These are phyloP conservation scores for Eragrostis nindensis DNA, from an alignment of 176 grass and related monocot genomes.

Conservation along the genomic window DNA sequence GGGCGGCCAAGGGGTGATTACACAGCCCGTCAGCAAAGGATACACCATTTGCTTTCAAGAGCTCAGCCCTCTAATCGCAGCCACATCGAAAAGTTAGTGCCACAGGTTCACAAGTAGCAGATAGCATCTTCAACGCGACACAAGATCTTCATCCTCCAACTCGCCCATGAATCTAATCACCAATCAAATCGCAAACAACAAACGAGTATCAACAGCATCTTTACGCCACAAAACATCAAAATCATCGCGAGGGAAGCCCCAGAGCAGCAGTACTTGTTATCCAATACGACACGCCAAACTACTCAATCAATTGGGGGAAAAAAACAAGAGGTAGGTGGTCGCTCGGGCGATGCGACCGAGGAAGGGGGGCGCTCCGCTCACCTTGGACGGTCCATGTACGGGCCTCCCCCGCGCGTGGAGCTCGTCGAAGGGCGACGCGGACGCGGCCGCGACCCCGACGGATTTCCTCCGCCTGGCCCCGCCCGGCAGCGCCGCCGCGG, in stretches of 20 bases:
- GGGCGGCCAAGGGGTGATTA: too few species aligned
- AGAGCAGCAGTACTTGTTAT: not conserved
- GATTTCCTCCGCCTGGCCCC: conserved; percentile 30
- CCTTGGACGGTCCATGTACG: conserved; percentile 49
- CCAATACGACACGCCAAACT: not conserved
- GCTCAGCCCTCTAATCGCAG: not conserved
- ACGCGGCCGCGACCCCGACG: conserved; percentile 50
- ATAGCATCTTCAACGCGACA: not conserved
- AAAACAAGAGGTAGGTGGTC: not conserved
- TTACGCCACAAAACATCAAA: not conserved
- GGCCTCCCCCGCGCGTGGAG: conserved; percentile 60
- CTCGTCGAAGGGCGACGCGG: conserved; percentile 72
- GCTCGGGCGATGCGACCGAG: conserved; percentile 44
- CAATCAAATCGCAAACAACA: not conserved
- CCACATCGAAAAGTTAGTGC: too few species aligned
- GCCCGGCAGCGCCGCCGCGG: not conserved
- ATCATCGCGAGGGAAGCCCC: not conserved
- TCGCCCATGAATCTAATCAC: not conserved
- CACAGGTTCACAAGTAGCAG: too few species aligned
- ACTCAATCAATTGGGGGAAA: not conserved
- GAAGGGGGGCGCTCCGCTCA: conserved; percentile 1
- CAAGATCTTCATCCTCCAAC: not conserved
- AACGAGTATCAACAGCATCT: not conserved
- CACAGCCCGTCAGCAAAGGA: not conserved
- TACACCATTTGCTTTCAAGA: not conserved